Conservation (phyloP, 179 eudicot genomes). For the Amaranthus tricolor region DNA sequence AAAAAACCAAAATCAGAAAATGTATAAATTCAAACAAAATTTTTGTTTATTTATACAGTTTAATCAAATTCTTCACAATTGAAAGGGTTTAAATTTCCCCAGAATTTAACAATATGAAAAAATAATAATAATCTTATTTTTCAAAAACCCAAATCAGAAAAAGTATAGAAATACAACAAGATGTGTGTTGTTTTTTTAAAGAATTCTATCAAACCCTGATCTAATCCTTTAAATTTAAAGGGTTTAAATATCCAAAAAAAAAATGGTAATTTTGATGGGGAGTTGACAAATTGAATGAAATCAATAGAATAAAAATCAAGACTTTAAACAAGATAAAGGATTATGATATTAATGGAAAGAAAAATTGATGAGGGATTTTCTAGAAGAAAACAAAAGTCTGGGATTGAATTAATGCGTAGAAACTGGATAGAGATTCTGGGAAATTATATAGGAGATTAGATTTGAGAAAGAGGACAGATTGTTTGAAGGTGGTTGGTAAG, state of each 20-base stretch:
- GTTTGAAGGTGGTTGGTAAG: not conserved
- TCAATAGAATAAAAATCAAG: not conserved
- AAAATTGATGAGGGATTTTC: not conserved
- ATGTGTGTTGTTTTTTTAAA: not conserved
- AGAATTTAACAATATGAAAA: not conserved
- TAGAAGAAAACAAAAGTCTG: not conserved
- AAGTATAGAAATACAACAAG: not conserved
- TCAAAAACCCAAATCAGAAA: slow-evolving; percentile 2
- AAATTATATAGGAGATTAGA: not conserved
- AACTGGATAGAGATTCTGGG: slow-evolving; percentile 13
- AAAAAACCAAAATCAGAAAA: too few species aligned
- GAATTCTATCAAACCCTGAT: not conserved
- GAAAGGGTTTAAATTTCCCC: not conserved
- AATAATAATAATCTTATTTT: not conserved
- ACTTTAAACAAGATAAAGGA: not conserved
- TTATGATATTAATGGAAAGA: not conserved
- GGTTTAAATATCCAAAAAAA: too few species aligned
- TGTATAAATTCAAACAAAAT: too few species aligned
- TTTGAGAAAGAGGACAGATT: not conserved
- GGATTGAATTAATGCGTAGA: not conserved
- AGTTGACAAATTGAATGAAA: not conserved
- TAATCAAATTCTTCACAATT: not conserved
- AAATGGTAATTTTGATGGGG: too few species aligned
- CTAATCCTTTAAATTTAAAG: not conserved
- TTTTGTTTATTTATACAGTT: too few species aligned